Evolutionary conservation across 805 yeast genomes (phyloP).

Genomic region (Lachancea thermotolerans): DNA sequence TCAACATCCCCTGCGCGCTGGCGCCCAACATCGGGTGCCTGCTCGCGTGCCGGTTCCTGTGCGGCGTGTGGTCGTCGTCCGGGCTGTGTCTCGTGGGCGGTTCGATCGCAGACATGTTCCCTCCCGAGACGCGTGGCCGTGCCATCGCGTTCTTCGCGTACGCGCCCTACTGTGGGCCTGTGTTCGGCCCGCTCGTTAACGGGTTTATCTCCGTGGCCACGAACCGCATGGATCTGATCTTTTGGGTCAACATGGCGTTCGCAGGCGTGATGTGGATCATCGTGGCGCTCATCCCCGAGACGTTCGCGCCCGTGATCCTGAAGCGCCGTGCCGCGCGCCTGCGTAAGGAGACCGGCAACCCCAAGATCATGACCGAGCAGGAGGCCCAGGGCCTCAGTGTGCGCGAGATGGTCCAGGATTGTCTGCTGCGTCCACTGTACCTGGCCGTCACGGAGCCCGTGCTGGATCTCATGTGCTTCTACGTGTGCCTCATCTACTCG

Average conservation of each 20-base stretch:
- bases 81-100: conserved; percentile 88
- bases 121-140: conserved; percentile 71
- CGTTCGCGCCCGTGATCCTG: conserved; percentile 77
- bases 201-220: conserved; percentile 77
- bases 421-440: conserved; percentile 73
- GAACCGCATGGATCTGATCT: conserved; percentile 59
- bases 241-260: conserved; percentile 91
- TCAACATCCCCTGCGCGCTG: conserved; percentile 83
- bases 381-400: conserved; percentile 74
- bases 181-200: conserved; percentile 78
- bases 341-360: conserved; percentile 75
- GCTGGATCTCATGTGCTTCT: conserved; percentile 72
- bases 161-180: conserved; percentile 92
- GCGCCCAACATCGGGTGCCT: conserved; percentile 78
- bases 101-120: conserved; percentile 82
- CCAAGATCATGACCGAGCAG: conserved; percentile 84
- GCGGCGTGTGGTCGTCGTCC: conserved; percentile 81
- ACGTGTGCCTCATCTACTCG: conserved; percentile 86
- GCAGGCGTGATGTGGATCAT: conserved; percentile 77
- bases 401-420: conserved; percentile 61
- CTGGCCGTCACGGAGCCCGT: conserved; percentile 80
- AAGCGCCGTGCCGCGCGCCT: conserved; percentile 56
- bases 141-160: conserved; percentile 90
- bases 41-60: conserved; percentile 73
- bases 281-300: conserved; percentile 71